A percentile compares a stretch with the other conserved stretches of the same genome.
phyloP scores from a whole-genome alignment of 495 filamentous ascomycete species.

The Halenospora varia region DNA sequence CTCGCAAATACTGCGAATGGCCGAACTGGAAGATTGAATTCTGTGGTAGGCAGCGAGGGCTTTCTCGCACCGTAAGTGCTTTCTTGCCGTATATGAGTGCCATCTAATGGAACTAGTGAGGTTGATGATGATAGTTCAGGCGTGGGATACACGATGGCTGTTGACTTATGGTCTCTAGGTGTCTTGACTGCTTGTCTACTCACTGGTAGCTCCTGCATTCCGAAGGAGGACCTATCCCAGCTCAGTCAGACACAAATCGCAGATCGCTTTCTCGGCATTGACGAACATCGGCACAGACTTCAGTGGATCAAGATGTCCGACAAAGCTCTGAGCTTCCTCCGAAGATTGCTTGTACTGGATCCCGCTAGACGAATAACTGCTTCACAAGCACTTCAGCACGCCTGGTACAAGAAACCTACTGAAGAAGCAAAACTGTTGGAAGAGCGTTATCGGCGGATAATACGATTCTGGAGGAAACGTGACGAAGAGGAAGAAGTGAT shows the following conservation, averaged over 20 bases:
- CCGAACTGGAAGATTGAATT: slow-evolving; percentile 49
- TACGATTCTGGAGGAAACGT: slow-evolving; percentile 41
- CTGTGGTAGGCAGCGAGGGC: slow-evolving; percentile 57
- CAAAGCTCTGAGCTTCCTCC: slow-evolving; percentile 50
- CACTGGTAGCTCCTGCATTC: slow-evolving; percentile 36
- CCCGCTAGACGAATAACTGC: slow-evolving; percentile 48
- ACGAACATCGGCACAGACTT: slow-evolving; percentile 11
- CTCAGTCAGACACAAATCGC: slow-evolving; percentile 29
- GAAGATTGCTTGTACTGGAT: slow-evolving; percentile 46
- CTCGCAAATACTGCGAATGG: slow-evolving; percentile 38
- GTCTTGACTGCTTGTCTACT: slow-evolving; percentile 47
- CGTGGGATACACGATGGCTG: slow-evolving; percentile 54
- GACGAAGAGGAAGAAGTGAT: slow-evolving; percentile 4
- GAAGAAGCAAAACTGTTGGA: slow-evolving; percentile 38
- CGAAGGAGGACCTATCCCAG: slow-evolving; percentile 6
- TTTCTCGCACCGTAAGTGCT: slow-evolving; percentile 69
- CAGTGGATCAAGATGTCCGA: slow-evolving; percentile 35
- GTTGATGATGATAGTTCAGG: slow-evolving; percentile 25
- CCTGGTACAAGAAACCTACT: slow-evolving; percentile 51
- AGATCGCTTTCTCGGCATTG: slow-evolving; percentile 15
- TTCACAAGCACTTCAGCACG: slow-evolving; percentile 50
- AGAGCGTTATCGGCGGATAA: slow-evolving; percentile 40
- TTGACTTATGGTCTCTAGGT: slow-evolving; percentile 64
- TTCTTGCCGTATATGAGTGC: slow-evolving; percentile 12
- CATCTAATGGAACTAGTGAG: slow-evolving; percentile 42